Evolutionary conservation across 768 basidiomycete genomes (phyloP).

Genomic region (Boletus rubropictus): DNA sequence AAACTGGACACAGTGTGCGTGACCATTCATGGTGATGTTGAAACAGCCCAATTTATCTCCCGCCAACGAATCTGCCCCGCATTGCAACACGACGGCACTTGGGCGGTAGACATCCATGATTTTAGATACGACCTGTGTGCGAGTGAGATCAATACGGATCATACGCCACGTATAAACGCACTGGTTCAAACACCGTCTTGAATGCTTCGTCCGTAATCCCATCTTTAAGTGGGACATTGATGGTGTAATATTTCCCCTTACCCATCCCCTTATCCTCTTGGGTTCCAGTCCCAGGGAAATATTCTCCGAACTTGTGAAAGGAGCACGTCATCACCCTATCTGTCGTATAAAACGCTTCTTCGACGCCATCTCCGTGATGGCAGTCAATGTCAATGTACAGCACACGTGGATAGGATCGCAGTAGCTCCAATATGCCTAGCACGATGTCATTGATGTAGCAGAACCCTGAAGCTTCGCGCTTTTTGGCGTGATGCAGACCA

Average conservation of each 20-base stretch:
- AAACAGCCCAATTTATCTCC: conserved; percentile 96
- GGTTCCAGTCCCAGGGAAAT: conserved; percentile 71
- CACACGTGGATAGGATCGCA: conserved; percentile 81
- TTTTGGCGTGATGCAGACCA: conserved; percentile 99
- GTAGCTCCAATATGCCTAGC: conserved; percentile 85
- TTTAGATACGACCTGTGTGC: conserved; percentile 63
- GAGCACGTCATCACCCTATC: conserved; percentile 96
- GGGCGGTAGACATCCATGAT: conserved; percentile 88
- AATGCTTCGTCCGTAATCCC: conserved; percentile 90
- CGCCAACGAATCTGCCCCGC: conserved; percentile 91
- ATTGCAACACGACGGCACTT: conserved; percentile 85
- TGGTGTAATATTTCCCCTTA: conserved; percentile 79
- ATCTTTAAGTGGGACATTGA: conserved; percentile 93
- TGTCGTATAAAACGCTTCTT: conserved; percentile 97
- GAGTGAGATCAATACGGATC: background rate
- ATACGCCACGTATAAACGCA: conserved; percentile 34
- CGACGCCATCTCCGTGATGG: conserved; percentile 98
- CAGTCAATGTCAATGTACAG: conserved; percentile 98
- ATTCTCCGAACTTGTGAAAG: conserved; percentile 95
- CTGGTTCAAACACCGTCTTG: conserved; percentile 86
- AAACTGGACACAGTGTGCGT: conserved; percentile 86
- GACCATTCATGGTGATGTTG: conserved; percentile 93
- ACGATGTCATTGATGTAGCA: conserved; percentile 99
- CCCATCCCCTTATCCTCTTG: conserved; percentile 81
- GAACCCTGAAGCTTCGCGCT: conserved; percentile 95